Conservation (phyloP, 2,329 filamentous ascomycete species). For the Ceratocystis variospora region DNA sequence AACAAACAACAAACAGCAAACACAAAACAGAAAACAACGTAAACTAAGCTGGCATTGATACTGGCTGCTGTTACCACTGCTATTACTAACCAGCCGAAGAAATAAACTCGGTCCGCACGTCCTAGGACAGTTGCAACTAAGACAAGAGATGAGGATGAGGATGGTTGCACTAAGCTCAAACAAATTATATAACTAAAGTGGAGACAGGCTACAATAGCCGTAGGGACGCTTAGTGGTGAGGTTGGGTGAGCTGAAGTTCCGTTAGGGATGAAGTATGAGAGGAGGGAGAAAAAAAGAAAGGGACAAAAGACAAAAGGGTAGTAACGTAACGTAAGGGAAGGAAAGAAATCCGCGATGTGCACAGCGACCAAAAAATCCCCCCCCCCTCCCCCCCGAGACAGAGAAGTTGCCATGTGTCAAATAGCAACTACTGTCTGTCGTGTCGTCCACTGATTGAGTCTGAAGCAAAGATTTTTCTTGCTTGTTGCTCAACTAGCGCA, state of each 20-base stretch:
- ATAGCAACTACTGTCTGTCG: neutral
- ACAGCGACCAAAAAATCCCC: no score
- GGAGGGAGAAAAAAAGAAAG: neutral
- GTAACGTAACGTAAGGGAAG: neutral
- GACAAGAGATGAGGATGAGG: neutral
- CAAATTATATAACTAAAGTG: neutral
- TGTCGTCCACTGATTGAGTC: neutral
- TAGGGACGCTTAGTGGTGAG: no score
- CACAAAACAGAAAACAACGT: neutral
- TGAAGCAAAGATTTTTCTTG: no score
- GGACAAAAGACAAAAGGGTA: neutral
- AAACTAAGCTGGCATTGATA: neutral
- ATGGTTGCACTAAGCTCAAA: conserved; percentile 2
- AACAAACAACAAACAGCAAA: neutral
- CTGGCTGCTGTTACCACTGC: neutral
- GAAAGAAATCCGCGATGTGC: neutral
- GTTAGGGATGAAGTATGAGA: neutral
- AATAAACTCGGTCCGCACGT: neutral
- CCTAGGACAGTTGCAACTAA: neutral
- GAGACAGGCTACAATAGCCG: neutral
- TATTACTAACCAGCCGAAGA: neutral
- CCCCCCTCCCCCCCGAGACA: no score
- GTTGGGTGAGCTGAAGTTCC: neutral
- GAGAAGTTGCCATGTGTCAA: no score
- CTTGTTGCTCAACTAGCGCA: no score